Conservation (phyloP, 108 stramenopile genomes). For the Stephanodiscus minutulus region DNA sequence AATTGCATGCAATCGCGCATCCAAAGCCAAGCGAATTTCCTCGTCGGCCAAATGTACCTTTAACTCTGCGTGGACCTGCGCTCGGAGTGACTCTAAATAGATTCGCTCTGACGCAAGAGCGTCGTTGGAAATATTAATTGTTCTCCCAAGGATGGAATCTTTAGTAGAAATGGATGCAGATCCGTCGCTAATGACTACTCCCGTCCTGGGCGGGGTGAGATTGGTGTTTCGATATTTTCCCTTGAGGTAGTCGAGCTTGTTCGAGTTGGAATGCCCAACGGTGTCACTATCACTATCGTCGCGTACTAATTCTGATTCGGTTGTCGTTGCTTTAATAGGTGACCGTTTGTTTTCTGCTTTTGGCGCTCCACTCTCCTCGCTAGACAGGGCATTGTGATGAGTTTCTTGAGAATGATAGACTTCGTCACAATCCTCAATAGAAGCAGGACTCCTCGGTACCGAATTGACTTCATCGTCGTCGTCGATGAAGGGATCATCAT, state of each 20-base stretch:
- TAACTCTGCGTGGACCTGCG: slow-evolving; percentile 42
- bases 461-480: slow-evolving; percentile 17
- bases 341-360: not conserved
- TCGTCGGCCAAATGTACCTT: slow-evolving; percentile 49
- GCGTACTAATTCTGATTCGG: not conserved
- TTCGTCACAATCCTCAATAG: slow-evolving; percentile 6
- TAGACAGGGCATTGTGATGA: not conserved
- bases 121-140: slow-evolving; percentile 26
- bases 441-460: slow-evolving; percentile 25
- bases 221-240: slow-evolving; percentile 3
- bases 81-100: slow-evolving; percentile 40
- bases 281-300: slow-evolving; percentile 10
- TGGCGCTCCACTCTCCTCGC: not conserved
- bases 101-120: slow-evolving; percentile 41
- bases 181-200: slow-evolving; percentile 32
- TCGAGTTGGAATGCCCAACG: slow-evolving; percentile 10
- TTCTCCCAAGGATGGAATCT: slow-evolving; percentile 38
- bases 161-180: slow-evolving; percentile 37
- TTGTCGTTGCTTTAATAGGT: not conserved
- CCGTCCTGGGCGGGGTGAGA: slow-evolving; percentile 20
- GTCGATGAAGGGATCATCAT: slow-evolving; percentile 11
- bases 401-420: not conserved
- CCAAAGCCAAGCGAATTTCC: slow-evolving; percentile 36
- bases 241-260: slow-evolving; percentile 13
- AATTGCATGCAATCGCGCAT: slow-evolving; percentile 30